These are phyloP conservation scores for Trichosporon asahii DNA, from an alignment of 1,284 basidiomycete species.

Conservation along the genomic window DNA sequence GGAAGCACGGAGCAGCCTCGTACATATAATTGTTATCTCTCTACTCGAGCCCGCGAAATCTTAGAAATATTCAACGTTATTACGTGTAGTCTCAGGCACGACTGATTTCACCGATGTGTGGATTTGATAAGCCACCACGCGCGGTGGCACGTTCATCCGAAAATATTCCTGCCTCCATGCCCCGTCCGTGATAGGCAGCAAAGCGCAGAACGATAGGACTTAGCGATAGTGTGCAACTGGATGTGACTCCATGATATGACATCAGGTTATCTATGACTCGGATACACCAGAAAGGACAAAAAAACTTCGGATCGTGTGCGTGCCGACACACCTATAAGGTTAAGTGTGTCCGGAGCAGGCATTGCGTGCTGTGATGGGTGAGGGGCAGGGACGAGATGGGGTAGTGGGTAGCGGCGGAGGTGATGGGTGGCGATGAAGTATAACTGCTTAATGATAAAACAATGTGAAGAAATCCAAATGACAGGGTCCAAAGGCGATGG, in stretches of 20 bases:
- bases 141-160: neutral
- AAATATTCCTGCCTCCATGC: neutral
- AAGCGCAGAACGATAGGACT: neutral
- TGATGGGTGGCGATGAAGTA: constrained; percentile 2
- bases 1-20: neutral
- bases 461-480: constrained; percentile 7
- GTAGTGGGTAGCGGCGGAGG: neutral
- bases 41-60: constrained; percentile 1
- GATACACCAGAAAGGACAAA: constrained; percentile 15
- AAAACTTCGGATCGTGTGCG: neutral
- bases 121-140: neutral
- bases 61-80: constrained; percentile 1
- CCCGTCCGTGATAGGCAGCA: neutral
- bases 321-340: neutral
- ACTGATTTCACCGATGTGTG: neutral
- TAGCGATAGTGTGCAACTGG: neutral
- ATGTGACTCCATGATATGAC: constrained; percentile 10
- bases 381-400: neutral
- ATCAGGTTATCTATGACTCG: constrained; percentile 15
- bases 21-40: constrained; percentile 7
- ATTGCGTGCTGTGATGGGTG: neutral
- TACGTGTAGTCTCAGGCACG: neutral
- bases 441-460: constrained; percentile 6
- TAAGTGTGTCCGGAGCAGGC: neutral
- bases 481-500: constrained; percentile 2